Percentiles rank a stretch among this genome's conserved stretches.
phyloP scores from a whole-genome alignment of 2,329 filamentous ascomycete species.

The Bipolaris sorokiniana region DNA sequence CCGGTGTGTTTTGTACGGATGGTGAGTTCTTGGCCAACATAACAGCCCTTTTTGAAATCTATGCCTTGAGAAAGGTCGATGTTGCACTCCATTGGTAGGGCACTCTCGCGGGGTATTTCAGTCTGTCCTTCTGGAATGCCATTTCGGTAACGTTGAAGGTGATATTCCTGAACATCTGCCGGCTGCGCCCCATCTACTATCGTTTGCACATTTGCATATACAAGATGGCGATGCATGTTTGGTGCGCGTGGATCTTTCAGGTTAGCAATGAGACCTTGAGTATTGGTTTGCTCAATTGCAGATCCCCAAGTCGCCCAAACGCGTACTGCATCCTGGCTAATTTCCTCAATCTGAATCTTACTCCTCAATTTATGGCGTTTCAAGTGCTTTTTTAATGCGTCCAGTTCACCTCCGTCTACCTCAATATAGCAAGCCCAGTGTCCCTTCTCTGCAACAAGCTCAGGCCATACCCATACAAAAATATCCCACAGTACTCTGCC shows the following conservation, averaged over 20 bases:
- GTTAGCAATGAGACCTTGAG: constrained; percentile 12
- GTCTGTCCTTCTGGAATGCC: constrained; percentile 85
- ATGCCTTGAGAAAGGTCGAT: constrained; percentile 85
- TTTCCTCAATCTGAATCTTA: constrained; percentile 70
- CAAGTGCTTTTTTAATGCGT: constrained; percentile 71
- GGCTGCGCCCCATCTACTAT: constrained; percentile 10
- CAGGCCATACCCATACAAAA: constrained; percentile 71
- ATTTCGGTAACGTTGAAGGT: constrained; percentile 74
- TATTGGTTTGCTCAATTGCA: constrained; percentile 11
- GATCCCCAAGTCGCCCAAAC: constrained; percentile 77
- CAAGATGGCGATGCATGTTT: constrained; percentile 16
- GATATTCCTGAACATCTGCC: constrained; percentile 63
- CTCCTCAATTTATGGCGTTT: constrained; percentile 85
- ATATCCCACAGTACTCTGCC: constrained; percentile 88
- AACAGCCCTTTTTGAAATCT: constrained; percentile 95
- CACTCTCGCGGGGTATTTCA: constrained; percentile 74
- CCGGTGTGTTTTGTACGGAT: constrained; percentile 94
- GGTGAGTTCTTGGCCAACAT: constrained; percentile 94
- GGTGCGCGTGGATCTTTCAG: constrained; percentile 35
- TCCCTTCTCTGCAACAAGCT: constrained; percentile 28
- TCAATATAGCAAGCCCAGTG: constrained; percentile 76
- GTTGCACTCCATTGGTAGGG: constrained; percentile 87
- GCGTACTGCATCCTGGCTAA: constrained; percentile 68
- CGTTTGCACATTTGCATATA: background rate
- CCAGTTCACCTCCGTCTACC: constrained; percentile 72